Evolutionary conservation across 192 early-diverging fungal species (phyloP).

Genomic region (Coemansia sp.): DNA sequence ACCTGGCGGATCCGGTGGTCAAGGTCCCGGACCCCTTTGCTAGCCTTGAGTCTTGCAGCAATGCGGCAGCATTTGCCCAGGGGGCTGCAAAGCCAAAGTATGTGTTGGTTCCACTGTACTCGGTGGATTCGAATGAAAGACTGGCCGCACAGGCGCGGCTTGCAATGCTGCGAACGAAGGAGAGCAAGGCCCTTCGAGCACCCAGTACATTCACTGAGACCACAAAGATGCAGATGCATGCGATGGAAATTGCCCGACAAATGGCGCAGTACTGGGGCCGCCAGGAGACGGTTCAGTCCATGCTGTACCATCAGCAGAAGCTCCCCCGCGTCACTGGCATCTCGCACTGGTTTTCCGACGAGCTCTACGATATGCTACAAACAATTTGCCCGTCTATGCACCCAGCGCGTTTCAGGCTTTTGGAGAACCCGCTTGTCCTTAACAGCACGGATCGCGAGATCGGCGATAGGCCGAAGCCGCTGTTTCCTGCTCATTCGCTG

Average conservation of each 20-base stretch:
- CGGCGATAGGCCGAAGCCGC: constrained; percentile 27
- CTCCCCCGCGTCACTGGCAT: constrained; percentile 51
- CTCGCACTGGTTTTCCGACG: constrained; percentile 51
- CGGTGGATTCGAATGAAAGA: constrained; percentile 8
- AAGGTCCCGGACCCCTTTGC: constrained; percentile 44
- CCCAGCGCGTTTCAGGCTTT: constrained; percentile 39
- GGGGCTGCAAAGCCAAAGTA: constrained; percentile 1
- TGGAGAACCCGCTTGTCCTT: constrained; percentile 51
- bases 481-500: constrained; percentile 42
- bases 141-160: constrained; percentile 15
- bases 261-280: constrained; percentile 56
- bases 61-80: too few relatives aligned
- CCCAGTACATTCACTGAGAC: constrained; percentile 47
- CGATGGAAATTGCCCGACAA: constrained; percentile 52
- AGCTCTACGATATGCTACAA: constrained; percentile 50
- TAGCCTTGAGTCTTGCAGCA: constrained; percentile 18
- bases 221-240: constrained; percentile 47
- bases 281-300: constrained; percentile 37
- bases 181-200: constrained; percentile 18
- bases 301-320: constrained; percentile 40
- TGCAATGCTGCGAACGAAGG: constrained; percentile 32
- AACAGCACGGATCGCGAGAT: constrained; percentile 13
- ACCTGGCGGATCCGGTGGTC: constrained; percentile 15
- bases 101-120: constrained; percentile 32
- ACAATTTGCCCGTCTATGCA: constrained; percentile 48